Evolutionary conservation across 352 stramenopile species (phyloP), one percentile per base, ranked within the genome.

Genomic region (Phytophthora pistaciae): DNA sequence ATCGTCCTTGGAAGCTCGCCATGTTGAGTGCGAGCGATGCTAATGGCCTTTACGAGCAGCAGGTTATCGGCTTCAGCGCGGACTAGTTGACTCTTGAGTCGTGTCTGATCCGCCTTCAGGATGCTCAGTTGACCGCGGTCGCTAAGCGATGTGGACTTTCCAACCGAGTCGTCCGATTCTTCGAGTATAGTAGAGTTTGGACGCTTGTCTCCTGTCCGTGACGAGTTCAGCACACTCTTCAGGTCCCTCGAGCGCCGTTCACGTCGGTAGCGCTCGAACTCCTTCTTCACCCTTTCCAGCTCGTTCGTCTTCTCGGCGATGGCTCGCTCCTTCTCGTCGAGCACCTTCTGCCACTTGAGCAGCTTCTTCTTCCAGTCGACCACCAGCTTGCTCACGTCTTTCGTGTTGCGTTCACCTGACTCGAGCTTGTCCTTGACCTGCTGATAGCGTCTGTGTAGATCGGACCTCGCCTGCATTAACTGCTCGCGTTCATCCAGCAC

Each of bases 41-140:
- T 79, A 18, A 92, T 72, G 3, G 87, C 84, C n/a, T 86, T 85
- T 5, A 92, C 84, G 38, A 93, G 77, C 21, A 94, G 53, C 6
- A 84, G 64, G 23, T 84, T 91, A 63, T 94, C 85, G 0, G 79
- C 79, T 31, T 93, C 82, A 3, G 82, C 78, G 0, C 84, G 81
- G 9, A 90, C 84, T 0, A 93, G 74, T 60, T 92, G 74, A 44
- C 88, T 92, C 72, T 80, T 82, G 9, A 93, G 63, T 31, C 75
- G 70, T 3, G 77, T 80, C 48, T 80, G 70, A 38, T 92, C 82
- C 11, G 84, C 85, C 53, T 68, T 67, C 6, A 92, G 56, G 14
- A 91, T 71, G 48, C 68, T 74, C 1, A 82, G 66, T 18, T 81
- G 64, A 7, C 63, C 67, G 6, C 36, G 72, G 13, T 78, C 72